Evolutionary conservation across 345 rosid genomes (phyloP), one percentile per base, ranked within the genome.

Genomic region (Salix viminalis): DNA sequence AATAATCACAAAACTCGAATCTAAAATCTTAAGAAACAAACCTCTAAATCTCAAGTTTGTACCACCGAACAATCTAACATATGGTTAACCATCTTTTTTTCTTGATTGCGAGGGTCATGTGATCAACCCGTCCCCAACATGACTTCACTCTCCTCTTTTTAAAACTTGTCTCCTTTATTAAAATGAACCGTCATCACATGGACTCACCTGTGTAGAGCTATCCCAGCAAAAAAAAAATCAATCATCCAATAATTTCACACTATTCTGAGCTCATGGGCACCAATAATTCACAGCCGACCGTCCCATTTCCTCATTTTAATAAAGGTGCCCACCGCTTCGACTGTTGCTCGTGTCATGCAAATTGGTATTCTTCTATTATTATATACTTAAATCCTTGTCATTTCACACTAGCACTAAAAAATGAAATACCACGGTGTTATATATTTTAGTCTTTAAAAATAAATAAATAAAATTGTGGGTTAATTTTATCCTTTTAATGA

Each of bases 101-200:
- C 60, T 77, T 75, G 56, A 61, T 50, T 21, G 42, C 36, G 28
- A 32, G 39, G 58, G 65, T 86, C 83, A 80, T 44, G 85, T 84
- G 83, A 86, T 44, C 60, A 12, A 46, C 79, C 72, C 81, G 68
- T 76, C 80, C 18, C 77, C 54, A 82, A 76, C 81, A 58, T 64
- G 83, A 62, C 70, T 41, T 67, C 68, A 26, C 41, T 37, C 62
- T 12, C 37, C 11, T 28, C 68, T 48, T 68, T 46, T 37, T 44
- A 58, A 34, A 65, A 56, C 36, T 76, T 58, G 67, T 76, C 76
- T 73, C 24, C 75, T 76, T 54, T 28, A 48, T 71, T 30, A 44
- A 81, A 82, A 62, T 73, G 72, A 84, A 19, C 73, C 73, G 44
- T 36, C 78, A 28, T 72, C 86, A 78, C 86, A 75, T 84, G 88